phyloP scores from a whole-genome alignment of 73 alveolate species.

The Paramecium bursaria region DNA sequence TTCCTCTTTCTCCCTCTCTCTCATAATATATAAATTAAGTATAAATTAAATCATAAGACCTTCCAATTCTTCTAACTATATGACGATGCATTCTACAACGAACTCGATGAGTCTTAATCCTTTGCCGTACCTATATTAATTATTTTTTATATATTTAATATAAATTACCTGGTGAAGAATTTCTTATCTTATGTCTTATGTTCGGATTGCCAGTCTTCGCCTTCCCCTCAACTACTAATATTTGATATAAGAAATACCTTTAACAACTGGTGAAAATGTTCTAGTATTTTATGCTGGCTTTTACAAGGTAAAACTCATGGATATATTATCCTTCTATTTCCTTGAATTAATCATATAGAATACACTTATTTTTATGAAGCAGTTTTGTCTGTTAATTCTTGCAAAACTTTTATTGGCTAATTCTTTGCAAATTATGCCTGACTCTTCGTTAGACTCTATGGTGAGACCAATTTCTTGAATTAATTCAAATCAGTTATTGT shows the following conservation, averaged over 20 bases:
- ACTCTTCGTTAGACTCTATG: constrained; percentile 35
- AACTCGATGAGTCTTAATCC: constrained; percentile 31
- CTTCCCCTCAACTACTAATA: background rate
- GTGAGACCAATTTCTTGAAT: constrained; percentile 47
- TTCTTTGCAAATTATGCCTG: constrained; percentile 38
- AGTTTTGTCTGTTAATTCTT: constrained; percentile 53
- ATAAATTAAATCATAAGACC: constrained; percentile 1
- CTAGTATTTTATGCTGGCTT: constrained; percentile 35
- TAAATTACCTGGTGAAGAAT: constrained; percentile 54
- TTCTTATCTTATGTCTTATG: constrained; percentile 51
- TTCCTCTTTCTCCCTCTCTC: too few species aligned
- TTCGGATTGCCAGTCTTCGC: background rate
- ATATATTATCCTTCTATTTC: constrained; percentile 9
- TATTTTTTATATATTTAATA: background rate
- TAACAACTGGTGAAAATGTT: constrained; percentile 53
- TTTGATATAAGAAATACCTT: background rate
- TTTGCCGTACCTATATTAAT: background rate
- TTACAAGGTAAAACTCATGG: constrained; percentile 36
- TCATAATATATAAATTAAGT: too few species aligned
- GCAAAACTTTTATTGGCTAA: constrained; percentile 33
- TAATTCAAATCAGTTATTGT: constrained; percentile 37
- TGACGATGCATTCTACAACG: constrained; percentile 16
- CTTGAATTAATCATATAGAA: background rate
- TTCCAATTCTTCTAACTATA: background rate
- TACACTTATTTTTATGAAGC: constrained; percentile 30